These are phyloP conservation scores for Trichoderma asperelloides DNA, from an alignment of 495 filamentous ascomycete species.

Conservation along the genomic window DNA sequence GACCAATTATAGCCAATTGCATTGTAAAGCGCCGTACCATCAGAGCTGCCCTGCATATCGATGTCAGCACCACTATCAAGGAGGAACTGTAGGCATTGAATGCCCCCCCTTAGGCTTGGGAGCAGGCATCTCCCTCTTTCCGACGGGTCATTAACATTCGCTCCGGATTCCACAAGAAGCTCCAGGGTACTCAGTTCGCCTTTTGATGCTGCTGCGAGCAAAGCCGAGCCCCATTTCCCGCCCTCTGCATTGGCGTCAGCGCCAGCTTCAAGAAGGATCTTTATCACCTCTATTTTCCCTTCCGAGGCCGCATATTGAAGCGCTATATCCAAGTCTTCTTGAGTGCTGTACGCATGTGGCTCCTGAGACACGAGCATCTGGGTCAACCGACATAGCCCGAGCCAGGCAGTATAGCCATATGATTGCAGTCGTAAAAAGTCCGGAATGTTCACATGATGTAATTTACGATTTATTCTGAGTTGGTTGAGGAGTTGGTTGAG, in stretches of 20 bases:
- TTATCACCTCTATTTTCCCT: background rate
- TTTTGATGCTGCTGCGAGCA: no score
- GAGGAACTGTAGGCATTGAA: background rate
- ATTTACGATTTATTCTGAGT: background rate
- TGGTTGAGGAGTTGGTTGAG: background rate
- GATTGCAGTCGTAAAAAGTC: background rate
- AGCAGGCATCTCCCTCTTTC: background rate
- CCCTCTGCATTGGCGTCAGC: constrained; percentile 19
- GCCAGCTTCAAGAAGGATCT: constrained; percentile 8
- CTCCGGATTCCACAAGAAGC: no score
- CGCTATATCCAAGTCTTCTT: background rate
- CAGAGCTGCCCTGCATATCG: background rate
- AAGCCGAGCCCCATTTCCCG: background rate
- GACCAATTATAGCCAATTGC: no score
- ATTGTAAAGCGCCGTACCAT: background rate
- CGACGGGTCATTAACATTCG: no score
- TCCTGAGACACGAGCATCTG: background rate
- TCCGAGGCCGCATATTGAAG: background rate
- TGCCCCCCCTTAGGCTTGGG: background rate
- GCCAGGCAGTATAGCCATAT: background rate
- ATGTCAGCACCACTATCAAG: background rate
- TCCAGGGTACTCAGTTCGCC: no score
- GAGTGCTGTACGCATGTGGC: background rate
- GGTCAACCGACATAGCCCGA: background rate
- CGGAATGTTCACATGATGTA: background rate